phyloP scores from a whole-genome alignment of 73 alveolate species.

The Paramecium primaurelia region DNA sequence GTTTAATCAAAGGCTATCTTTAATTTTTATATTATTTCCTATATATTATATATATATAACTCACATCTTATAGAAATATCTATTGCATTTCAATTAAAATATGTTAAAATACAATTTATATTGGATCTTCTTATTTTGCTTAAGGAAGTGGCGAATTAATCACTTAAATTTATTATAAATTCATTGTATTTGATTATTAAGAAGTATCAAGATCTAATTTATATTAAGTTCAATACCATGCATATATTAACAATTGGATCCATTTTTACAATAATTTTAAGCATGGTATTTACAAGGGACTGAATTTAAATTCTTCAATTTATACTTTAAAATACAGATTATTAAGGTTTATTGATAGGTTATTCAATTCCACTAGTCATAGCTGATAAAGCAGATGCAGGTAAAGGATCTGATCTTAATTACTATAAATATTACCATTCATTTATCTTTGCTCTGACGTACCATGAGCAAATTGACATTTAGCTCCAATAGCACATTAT shows the following conservation, averaged over 20 bases:
- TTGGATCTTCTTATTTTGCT: neutral
- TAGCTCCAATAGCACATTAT: conserved; percentile 42
- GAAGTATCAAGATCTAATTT: neutral
- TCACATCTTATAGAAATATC: neutral
- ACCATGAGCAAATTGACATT: conserved; percentile 45
- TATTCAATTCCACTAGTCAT: neutral
- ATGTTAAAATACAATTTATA: neutral
- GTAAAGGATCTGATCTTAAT: neutral
- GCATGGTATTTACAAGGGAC: conserved; percentile 10
- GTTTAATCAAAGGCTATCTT: conserved; percentile 25
- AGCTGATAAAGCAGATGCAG: conserved; percentile 35
- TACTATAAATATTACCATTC: neutral
- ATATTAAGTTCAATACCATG: neutral
- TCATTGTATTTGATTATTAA: neutral
- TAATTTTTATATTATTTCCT: conserved; percentile 30
- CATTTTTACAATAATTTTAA: conserved; percentile 18
- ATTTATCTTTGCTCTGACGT: neutral
- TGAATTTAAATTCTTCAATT: neutral
- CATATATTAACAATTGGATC: neutral
- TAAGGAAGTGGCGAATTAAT: neutral
- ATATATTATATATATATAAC: neutral
- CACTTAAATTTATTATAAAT: neutral
- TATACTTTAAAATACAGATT: neutral
- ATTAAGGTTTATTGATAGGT: neutral
- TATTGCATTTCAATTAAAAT: neutral